These are phyloP conservation scores for rapeseed (Brassica napus) DNA, from an alignment of 345 rosid species.

Conservation along the genomic window DNA sequence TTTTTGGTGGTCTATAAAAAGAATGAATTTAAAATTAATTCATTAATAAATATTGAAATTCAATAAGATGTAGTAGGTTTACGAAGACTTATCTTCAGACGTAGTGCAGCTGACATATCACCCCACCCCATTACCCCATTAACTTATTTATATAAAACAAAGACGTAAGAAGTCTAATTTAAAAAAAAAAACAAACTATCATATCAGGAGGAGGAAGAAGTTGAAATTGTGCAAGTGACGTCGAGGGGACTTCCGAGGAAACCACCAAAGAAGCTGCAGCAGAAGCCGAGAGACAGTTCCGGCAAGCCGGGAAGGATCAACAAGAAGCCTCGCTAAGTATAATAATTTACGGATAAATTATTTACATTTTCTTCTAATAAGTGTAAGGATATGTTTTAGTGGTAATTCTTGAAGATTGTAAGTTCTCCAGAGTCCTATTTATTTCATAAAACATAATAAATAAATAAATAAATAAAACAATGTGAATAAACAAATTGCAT, in stretches of 20 bases:
- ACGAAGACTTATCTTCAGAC: constrained; percentile 4
- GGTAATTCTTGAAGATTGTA: neutral
- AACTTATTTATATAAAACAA: neutral
- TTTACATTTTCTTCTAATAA: neutral
- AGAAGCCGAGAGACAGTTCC: neutral
- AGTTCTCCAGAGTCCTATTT: too few relatives aligned
- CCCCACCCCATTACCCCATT: too few relatives aligned
- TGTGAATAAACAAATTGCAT: too few relatives aligned
- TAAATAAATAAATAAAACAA: neutral
- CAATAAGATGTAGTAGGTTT: neutral
- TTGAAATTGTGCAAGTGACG: neutral
- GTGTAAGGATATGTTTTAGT: neutral
- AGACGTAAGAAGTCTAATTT: neutral
- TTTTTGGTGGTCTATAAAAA: neutral
- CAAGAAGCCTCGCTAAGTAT: neutral
- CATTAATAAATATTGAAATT: neutral
- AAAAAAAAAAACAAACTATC: neutral
- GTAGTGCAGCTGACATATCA: neutral
- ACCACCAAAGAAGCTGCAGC: neutral
- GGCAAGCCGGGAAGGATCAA: neutral
- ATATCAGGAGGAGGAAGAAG: neutral
- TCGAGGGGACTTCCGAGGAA: constrained; percentile 1
- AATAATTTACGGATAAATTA: neutral
- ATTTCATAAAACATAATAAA: neutral
- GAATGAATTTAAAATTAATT: neutral